phyloP scores from a whole-genome alignment of 768 basidiomycete species.

The Hygrophorus pudorinus region DNA sequence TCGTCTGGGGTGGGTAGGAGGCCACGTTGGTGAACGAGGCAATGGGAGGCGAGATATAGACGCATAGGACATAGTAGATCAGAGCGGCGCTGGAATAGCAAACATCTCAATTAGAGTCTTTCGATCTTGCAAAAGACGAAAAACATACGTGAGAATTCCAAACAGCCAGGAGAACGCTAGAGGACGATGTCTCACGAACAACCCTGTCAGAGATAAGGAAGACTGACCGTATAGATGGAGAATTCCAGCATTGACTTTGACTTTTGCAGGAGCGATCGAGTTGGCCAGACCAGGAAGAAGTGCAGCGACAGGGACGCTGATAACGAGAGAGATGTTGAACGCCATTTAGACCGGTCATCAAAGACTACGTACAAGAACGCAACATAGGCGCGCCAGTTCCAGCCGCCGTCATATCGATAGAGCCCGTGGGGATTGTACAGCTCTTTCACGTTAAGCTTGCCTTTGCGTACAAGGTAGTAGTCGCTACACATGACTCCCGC shows the following conservation, averaged over 20 bases:
- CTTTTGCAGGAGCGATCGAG: slow-evolving; percentile 4
- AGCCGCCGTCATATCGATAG: slow-evolving; percentile 5
- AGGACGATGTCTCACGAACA: background rate
- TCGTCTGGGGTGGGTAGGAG: slow-evolving; percentile 3
- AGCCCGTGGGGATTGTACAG: slow-evolving; percentile 5
- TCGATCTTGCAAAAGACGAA: background rate
- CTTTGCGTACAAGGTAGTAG: slow-evolving; percentile 6
- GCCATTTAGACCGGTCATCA: background rate
- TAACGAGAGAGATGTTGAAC: background rate
- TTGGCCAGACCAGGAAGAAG: slow-evolving; percentile 5
- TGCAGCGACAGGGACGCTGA: slow-evolving; percentile 3
- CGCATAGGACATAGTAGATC: slow-evolving; percentile 5
- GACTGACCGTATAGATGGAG: slow-evolving; percentile 4
- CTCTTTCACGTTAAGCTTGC: slow-evolving; percentile 4
- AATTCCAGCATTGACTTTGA: slow-evolving; percentile 3
- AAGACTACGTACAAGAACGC: slow-evolving; percentile 5
- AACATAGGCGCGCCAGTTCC: slow-evolving; percentile 7
- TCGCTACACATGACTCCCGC: slow-evolving; percentile 7
- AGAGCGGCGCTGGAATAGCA: background rate
- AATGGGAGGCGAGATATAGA: slow-evolving; percentile 3
- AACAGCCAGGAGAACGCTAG: slow-evolving; percentile 7
- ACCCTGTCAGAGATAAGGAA: background rate
- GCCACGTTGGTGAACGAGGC: background rate
- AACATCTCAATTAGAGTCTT: background rate
- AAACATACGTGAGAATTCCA: slow-evolving; percentile 3